A percentile compares a stretch with the other conserved stretches of the same genome.
Evolutionary conservation across 1,284 basidiomycete genomes (phyloP).

Genomic region (Marasmius sp.): DNA sequence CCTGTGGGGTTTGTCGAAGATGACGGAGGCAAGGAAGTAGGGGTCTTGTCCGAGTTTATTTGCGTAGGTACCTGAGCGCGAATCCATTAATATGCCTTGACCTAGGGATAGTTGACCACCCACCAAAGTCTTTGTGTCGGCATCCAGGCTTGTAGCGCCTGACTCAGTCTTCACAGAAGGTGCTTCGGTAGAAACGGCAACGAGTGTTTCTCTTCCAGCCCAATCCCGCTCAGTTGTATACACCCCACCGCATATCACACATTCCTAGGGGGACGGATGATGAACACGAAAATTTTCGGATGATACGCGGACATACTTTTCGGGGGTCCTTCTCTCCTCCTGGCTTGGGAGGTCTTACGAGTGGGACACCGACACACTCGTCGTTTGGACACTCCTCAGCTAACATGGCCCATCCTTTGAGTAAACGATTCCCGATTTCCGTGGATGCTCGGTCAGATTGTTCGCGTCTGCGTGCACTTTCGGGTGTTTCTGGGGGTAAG

Average conservation of each 20-base stretch:
- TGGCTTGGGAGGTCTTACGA: conserved; percentile 69
- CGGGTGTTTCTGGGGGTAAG: conserved; percentile 60
- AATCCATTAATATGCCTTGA: neutral
- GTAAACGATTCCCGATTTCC: conserved; percentile 72
- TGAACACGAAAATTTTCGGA: neutral
- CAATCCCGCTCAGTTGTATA: conserved; percentile 57
- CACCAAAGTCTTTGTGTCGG: neutral
- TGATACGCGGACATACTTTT: conserved; percentile 45
- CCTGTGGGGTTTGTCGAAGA: neutral
- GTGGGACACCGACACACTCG: conserved; percentile 69
- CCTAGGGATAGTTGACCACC: neutral
- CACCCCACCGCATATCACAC: conserved; percentile 67
- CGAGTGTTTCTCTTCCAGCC: conserved; percentile 49
- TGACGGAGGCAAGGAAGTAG: neutral
- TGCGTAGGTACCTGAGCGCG: neutral
- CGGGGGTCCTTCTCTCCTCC: conserved; percentile 59
- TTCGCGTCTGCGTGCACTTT: conserved; percentile 63
- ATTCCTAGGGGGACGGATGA: conserved; percentile 52
- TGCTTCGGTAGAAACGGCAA: conserved; percentile 26
- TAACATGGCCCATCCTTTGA: conserved; percentile 84
- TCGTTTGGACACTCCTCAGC: conserved; percentile 74
- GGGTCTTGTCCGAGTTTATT: neutral
- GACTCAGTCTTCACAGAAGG: neutral
- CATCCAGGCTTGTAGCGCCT: neutral
- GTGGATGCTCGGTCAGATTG: conserved; percentile 79